Base-by-base conservation (phyloP, 805 yeast species). In the Barnettozyma wickerhamii region DNA sequence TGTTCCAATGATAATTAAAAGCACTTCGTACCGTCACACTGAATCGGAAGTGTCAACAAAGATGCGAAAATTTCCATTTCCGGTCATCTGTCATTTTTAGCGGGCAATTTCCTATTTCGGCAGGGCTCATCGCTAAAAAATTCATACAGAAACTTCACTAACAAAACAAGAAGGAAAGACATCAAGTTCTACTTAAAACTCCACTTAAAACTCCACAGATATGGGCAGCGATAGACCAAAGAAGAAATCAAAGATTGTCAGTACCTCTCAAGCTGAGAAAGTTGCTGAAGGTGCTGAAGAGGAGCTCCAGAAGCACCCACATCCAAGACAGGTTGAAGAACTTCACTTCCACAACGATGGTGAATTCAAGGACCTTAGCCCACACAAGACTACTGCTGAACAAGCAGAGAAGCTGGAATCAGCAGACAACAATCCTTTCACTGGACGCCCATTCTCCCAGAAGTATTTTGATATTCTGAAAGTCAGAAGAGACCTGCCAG, bases 401-500 rank as follows among this genome's bases (percentile, higher is more conserved):
- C 77, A 77, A 47, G 90, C 91, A 4, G 66, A 66, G 35, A 55
- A 51, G 15, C 63, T 85, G 37, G 91, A 84, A 59, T 57, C 66
- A 46, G 84, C 79, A 1, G 62, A 66, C 0, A 50, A 50, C 20
- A 93, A 91, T 57, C 93, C 96, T 6, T 91, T 93, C 67, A 86
- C 89, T 1, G 95, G 93, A 10, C 50, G 63, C 10, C 50, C 58
- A 15, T 81, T 84, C 52, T 61, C 84, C 6, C 65, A 77, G 40
- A 77, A 79, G 55, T 93, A 93, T 63, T 74, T 79, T 51, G 85
- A 79, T 47, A 93, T 93, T 46, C 69, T 93, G 46, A 79, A 77
- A 53, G 75, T 72, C 19, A 78, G 99, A 65, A 76, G 95, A 50
- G 84, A 86, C 47, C 72, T 93, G 46, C 99, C 99, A 3, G 98